phyloP scores from a whole-genome alignment of 495 filamentous ascomycete species.

The Neurospora tetrasperma region DNA sequence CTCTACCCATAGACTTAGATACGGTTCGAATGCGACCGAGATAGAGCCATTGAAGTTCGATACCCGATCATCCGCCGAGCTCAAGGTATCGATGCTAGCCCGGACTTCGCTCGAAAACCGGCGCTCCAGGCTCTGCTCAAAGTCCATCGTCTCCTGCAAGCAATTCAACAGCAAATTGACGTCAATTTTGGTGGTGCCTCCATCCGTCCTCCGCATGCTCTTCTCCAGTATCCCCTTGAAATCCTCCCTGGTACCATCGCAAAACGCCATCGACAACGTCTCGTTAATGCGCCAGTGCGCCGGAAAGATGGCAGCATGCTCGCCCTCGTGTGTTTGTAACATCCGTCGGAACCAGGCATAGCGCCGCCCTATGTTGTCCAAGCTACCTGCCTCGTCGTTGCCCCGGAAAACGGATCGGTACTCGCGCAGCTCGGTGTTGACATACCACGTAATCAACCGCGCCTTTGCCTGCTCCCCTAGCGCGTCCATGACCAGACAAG shows the following conservation, averaged over 20 bases:
- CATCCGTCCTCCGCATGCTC: slow-evolving; percentile 68
- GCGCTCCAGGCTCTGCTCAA: slow-evolving; percentile 83
- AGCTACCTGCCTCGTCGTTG: slow-evolving; percentile 90
- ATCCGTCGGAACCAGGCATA: slow-evolving; percentile 96
- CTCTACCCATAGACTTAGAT: slow-evolving; percentile 94
- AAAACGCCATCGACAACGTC: slow-evolving; percentile 83
- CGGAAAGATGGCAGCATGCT: slow-evolving; percentile 85
- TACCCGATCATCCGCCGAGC: slow-evolving; percentile 65
- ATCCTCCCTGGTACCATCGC: slow-evolving; percentile 89
- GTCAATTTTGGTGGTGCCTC: slow-evolving; percentile 58
- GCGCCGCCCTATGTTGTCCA: slow-evolving; percentile 92
- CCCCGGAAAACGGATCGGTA: slow-evolving; percentile 92
- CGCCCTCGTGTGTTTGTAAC: slow-evolving; percentile 91
- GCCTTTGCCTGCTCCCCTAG: slow-evolving; percentile 80
- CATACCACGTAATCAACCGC: slow-evolving; percentile 88
- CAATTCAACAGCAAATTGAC: slow-evolving; percentile 88
- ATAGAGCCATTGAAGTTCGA: slow-evolving; percentile 84
- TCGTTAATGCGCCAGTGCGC: slow-evolving; percentile 83
- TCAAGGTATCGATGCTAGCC: slow-evolving; percentile 85
- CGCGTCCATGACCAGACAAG: slow-evolving; percentile 90
- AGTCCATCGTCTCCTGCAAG: slow-evolving; percentile 92
- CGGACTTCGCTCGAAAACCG: slow-evolving; percentile 69
- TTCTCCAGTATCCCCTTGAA: slow-evolving; percentile 86
- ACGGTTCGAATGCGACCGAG: slow-evolving; percentile 95
- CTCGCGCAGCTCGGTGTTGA: slow-evolving; percentile 92